Evolutionary conservation across 2,329 filamentous ascomycete genomes (phyloP).

Genomic region (Xylariaceae sp.): DNA sequence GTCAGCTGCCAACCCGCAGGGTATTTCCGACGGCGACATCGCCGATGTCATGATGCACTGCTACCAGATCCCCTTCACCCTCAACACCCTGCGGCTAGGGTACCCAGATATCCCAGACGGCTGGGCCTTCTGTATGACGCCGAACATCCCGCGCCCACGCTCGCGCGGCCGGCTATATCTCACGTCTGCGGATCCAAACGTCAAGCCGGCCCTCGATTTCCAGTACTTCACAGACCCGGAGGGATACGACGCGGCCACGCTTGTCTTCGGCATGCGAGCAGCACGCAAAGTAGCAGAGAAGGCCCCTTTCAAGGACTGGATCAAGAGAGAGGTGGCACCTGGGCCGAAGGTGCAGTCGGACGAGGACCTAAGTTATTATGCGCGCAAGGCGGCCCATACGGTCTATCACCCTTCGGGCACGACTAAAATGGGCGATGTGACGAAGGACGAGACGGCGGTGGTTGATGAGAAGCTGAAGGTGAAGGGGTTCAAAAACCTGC

Average conservation of each 20-base stretch:
- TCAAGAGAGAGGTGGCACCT: slow-evolving; percentile 80
- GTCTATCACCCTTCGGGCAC: slow-evolving; percentile 90
- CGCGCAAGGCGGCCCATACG: slow-evolving; percentile 78
- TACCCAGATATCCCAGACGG: slow-evolving; percentile 66
- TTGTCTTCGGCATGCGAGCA: slow-evolving; percentile 75
- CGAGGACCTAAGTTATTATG: slow-evolving; percentile 81
- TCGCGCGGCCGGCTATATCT: slow-evolving; percentile 78
- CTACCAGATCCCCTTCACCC: slow-evolving; percentile 91
- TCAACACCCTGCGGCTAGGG: slow-evolving; percentile 81
- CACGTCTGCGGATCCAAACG: slow-evolving; percentile 71
- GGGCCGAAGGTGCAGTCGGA: slow-evolving; percentile 74
- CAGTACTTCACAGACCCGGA: slow-evolving; percentile 86
- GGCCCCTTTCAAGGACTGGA: slow-evolving; percentile 78
- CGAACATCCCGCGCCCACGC: slow-evolving; percentile 83
- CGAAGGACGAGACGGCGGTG: slow-evolving; percentile 71
- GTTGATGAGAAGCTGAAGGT: slow-evolving; percentile 77
- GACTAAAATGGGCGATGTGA: slow-evolving; percentile 83
- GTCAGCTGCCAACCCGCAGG: slow-evolving; percentile 51
- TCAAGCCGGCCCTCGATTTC: slow-evolving; percentile 86
- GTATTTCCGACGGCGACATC: slow-evolving; percentile 67
- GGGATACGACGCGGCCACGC: slow-evolving; percentile 81
- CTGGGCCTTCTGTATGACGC: slow-evolving; percentile 91
- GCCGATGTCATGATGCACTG: slow-evolving; percentile 96
- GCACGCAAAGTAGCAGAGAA: slow-evolving; percentile 77
- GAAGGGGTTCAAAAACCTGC: slow-evolving; percentile 70